Conservation (phyloP, 1,284 basidiomycete species). For the Singerocomus inundabilis region DNA sequence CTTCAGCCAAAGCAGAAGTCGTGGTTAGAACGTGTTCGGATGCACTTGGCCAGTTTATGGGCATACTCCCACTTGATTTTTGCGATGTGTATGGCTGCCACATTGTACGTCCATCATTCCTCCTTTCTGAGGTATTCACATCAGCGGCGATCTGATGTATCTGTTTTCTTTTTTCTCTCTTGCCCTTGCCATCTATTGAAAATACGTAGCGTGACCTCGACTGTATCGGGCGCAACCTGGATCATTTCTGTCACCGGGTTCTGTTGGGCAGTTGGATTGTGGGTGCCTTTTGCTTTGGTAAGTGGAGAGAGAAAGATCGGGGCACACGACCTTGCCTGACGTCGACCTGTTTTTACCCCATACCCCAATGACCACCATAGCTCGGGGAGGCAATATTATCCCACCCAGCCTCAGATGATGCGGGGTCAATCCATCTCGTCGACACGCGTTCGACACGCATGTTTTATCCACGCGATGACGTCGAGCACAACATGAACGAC, state of each 20-base stretch:
- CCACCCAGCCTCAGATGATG: conserved; percentile 43
- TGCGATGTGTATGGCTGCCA: conserved; percentile 67
- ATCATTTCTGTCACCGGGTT: conserved; percentile 71
- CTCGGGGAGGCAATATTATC: conserved; percentile 72
- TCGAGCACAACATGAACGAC: conserved; percentile 26
- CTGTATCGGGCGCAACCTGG: conserved; percentile 60
- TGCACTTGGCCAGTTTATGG: conserved; percentile 72
- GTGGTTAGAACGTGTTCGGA: conserved; percentile 39
- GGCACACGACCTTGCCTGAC: not conserved
- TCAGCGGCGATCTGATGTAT: conserved; percentile 17
- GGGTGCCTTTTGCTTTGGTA: conserved; percentile 78
- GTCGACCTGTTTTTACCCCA: conserved; percentile 24
- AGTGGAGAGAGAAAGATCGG: conserved; percentile 32
- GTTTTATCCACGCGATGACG: conserved; percentile 24
- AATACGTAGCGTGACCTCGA: conserved; percentile 57
- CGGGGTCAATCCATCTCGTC: conserved; percentile 44
- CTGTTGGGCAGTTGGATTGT: conserved; percentile 77
- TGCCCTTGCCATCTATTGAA: conserved; percentile 8
- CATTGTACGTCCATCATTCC: conserved; percentile 54
- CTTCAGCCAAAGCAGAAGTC: conserved; percentile 23
- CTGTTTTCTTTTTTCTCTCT: conserved; percentile 1
- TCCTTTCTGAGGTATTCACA: conserved; percentile 7
- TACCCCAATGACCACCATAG: conserved; percentile 38
- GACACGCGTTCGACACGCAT: conserved; percentile 36
- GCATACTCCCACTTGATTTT: conserved; percentile 72